Conservation (phyloP, 495 filamentous ascomycete genomes). For the Saxispiralis lemnorum region DNA sequence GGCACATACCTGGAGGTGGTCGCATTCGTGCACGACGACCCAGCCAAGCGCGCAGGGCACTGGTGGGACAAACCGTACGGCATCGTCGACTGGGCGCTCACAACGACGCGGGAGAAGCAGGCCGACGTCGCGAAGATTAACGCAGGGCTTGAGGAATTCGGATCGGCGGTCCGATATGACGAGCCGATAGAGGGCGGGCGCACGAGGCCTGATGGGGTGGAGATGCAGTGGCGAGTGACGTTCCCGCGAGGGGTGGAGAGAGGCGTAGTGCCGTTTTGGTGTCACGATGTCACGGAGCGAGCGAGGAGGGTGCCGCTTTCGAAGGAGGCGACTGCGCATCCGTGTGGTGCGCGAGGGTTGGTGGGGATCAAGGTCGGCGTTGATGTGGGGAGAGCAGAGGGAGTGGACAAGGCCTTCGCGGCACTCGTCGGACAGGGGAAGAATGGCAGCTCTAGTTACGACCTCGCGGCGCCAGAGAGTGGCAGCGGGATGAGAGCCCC, state of each 20-base stretch:
- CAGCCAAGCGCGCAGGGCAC: conserved; percentile 25
- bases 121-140: conserved; percentile 11
- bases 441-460: neutral
- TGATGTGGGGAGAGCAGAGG: neutral
- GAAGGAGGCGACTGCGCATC: conserved; percentile 24
- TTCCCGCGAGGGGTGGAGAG: conserved; percentile 24
- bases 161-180: conserved; percentile 25
- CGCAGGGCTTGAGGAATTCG: conserved; percentile 17
- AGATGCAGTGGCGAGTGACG: conserved; percentile 34
- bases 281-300: conserved; percentile 35
- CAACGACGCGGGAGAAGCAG: conserved; percentile 18
- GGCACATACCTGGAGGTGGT: conserved; percentile 44
- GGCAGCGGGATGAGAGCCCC: neutral
- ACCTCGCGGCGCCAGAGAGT: neutral
- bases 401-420: neutral
- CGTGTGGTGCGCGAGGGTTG: conserved; percentile 30
- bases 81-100: conserved; percentile 39
- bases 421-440: neutral
- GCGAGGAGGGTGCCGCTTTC: conserved; percentile 27
- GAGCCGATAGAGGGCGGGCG: conserved; percentile 28
- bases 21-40: conserved; percentile 35
- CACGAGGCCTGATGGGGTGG: conserved; percentile 27
- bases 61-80: conserved; percentile 33
- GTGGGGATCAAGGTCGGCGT: conserved; percentile 1
- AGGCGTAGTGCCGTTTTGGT: conserved; percentile 35